Base-by-base conservation (phyloP, 2,329 filamentous ascomycete species). In the Trichoderma atroviride region DNA sequence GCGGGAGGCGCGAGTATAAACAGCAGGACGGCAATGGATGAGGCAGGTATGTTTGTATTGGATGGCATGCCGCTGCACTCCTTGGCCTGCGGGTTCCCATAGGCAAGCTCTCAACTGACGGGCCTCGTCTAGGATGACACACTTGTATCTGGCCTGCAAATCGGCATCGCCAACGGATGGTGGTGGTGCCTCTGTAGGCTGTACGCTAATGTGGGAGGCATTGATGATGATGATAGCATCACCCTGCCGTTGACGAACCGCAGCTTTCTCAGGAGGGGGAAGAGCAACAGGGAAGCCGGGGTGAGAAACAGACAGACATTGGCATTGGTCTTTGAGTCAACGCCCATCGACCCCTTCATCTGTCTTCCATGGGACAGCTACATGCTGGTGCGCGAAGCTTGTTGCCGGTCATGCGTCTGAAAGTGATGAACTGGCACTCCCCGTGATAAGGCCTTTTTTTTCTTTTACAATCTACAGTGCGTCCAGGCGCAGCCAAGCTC, bases 11-110 rank as follows among this genome's bases (percentile, higher is more conserved):
- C 33, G 33, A 50, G 27, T 29, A 58, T 35, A 55, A 66, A 66
- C 27, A 58, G 7, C 40, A n/a, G 27, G 55, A 57, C 35, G 55
- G 31, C 29, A 19, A 31, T 29, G 35, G 24, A 58, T 37, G 37
- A 53, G 27, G 47, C 33, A 64, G 61, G 61, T 64, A 55, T 33
- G 61, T 55, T 40, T 64, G 61, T 40, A 64, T 55, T 64, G 61
- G 61, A 27, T 24, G 19, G 35, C 16, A 56, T 33, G 35, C 37
- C 22, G 37, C 13, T 47, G 22, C 14, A 2, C 33, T 33, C 60
- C 22, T 37, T 53, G 27, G 5, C 57, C 50, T 65, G 40, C 43
- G 4, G 4, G 27, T 22, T 35, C 16, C 35, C 59, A 29, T 11
- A 40, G 50, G 57, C 33, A 24, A 16, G 33, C 33, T 22, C 33